Evolutionary conservation across 192 early-diverging fungal species (phyloP), one percentile per base, ranked within the genome.

Genomic region (Coemansia sp.): DNA sequence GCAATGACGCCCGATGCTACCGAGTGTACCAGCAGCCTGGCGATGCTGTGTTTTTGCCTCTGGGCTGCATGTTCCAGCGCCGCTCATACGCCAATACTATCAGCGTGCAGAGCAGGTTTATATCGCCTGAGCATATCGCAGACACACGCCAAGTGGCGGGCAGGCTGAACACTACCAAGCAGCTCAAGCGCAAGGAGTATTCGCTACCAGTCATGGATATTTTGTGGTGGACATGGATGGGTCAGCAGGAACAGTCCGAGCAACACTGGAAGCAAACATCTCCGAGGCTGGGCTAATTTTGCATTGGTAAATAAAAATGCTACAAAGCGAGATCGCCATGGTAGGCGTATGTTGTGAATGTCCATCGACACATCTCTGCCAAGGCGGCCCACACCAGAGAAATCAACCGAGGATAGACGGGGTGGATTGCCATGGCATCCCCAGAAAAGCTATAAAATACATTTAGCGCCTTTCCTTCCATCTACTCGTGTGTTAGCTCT

Each of bases 21-120:
- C 75, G 86, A 4, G 67, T 94, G 13, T 80, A 81, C 57, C 90
- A 94, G 66, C 70, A 80, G 37, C 73, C 84, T 5, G 91, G 91
- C 3, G 92, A 92, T 64, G 86, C 88, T 0, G 86, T 92, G 1
- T 91, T 89, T 76, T 79, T 94, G n/a, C 91, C 92, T 3, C 88
- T 89, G 13, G 92, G 92, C 6, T 89, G 84, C 43, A 80, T 88
- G 2, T 89, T 90, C 59, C 90, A 92, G 72, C 87, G 89, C 9
- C 70, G 80, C 35, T 88, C 88, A 44, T 77, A 85, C 19, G 60
- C 76, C 6, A 86, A 85, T 64, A 83, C 85, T 11, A 82, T 91
- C 63, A 87, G 89, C 66, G 69, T 86, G 37, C 88, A 89, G 38
- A 77, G 86, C 63, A 88, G 87, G 37, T 92, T 89, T 63, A 61